Percentiles rank a stretch among this genome's conserved stretches.
Conservation (phyloP, 257 asterid genomes). For the Lycium barbarum region DNA sequence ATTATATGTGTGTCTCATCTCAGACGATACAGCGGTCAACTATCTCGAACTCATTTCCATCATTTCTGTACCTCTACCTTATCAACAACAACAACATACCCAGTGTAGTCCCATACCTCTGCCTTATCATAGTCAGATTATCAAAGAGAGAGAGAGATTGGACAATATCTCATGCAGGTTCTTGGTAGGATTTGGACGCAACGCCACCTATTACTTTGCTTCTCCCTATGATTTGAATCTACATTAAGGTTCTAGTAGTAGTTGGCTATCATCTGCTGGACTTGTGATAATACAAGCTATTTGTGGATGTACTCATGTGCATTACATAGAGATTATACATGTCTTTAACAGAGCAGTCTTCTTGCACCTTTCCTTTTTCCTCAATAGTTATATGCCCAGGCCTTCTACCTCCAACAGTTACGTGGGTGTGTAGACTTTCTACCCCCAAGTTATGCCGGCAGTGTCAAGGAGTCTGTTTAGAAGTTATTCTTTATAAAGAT, state of each 20-base stretch:
- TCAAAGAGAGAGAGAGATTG: not conserved
- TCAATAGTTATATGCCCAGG: not conserved
- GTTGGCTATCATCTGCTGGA: not conserved
- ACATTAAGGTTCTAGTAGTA: not conserved
- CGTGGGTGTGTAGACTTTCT: not conserved
- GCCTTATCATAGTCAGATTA: not conserved
- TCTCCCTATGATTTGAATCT: not conserved
- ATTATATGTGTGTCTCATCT: not conserved
- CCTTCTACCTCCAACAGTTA: not conserved
- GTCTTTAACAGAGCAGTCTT: not conserved
- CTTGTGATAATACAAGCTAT: not conserved
- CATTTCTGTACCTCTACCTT: not conserved
- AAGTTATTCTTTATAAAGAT: not conserved
- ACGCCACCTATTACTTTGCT: not conserved
- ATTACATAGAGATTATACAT: not conserved
- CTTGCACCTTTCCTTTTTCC: not conserved
- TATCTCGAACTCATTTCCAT: not conserved
- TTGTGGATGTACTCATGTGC: not conserved
- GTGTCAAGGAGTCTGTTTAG: not conserved
- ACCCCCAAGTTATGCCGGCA: not conserved
- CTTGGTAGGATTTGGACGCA: not conserved
- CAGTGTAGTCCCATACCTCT: not conserved
- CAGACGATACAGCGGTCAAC: not conserved
- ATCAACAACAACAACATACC: too few relatives aligned
- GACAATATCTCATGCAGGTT: not conserved